Evolutionary conservation across 2,329 filamentous ascomycete genomes (phyloP).

Genomic region (Phoma sp.): DNA sequence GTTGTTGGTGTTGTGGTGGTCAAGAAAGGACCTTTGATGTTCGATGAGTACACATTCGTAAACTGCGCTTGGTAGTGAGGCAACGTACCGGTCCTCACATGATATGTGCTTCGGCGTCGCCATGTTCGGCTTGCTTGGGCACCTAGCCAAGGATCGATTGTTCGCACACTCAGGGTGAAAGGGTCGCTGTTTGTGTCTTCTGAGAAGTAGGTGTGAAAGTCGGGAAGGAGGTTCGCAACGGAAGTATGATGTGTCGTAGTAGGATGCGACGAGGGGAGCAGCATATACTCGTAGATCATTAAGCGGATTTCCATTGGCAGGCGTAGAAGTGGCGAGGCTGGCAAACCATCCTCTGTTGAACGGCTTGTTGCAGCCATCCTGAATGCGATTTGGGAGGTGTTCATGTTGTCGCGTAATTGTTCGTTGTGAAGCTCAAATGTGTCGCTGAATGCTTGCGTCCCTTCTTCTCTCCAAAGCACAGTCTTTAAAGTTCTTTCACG

Average conservation of each 20-base stretch:
- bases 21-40: conserved; percentile 50
- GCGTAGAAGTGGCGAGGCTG: conserved; percentile 49
- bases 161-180: conserved; percentile 53
- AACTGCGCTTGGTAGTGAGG: conserved; percentile 1
- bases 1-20: conserved; percentile 60
- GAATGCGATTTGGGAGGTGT: conserved; percentile 2
- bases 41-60: conserved; percentile 22
- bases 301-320: conserved; percentile 57
- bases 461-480: not conserved
- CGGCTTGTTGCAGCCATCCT: conserved; percentile 6
- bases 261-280: conserved; percentile 49
- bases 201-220: conserved; percentile 54
- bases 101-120: conserved; percentile 50
- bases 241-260: conserved; percentile 38
- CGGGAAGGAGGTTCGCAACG: conserved; percentile 45
- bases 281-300: conserved; percentile 55
- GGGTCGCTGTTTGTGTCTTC: conserved; percentile 39
- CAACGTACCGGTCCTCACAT: conserved; percentile 43
- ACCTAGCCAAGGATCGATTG: conserved; percentile 51
- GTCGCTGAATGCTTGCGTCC: not conserved
- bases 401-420: not conserved
- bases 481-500: conserved; percentile 4
- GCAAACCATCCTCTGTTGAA: conserved; percentile 4
- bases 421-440: not conserved
- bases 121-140: conserved; percentile 33